Base-by-base conservation (phyloP, 352 stramenopile species). In the Peronosclerospora sorghi region DNA sequence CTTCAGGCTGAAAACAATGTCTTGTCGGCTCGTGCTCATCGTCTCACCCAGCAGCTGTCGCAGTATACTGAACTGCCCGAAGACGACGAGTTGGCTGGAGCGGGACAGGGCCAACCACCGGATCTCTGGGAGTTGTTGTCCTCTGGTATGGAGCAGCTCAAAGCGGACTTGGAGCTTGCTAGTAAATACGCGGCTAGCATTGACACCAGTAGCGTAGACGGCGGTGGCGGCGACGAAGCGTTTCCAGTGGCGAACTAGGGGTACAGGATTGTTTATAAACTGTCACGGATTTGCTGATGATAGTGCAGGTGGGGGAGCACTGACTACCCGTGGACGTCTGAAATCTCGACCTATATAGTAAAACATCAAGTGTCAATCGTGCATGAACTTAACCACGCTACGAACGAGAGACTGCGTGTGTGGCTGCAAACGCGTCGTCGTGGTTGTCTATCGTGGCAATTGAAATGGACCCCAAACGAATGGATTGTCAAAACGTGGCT, bases 141-240 rank as follows among this genome's bases (percentile, higher is more conserved):
- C 12, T 85, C 70, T 0, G 80, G 80, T n/a, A 90, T 93, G 80
- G 80, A 93, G 52, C 80, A 93, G 60, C 66, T 93, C 9, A 90
- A 93, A 62, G 75, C 77, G 15, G 80, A 93, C 38, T 37, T 93
- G 38, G 77, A 93, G 55, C 62, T 93, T 36, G 77, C 80, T 6
- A 89, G 77, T 62, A 90, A 89, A 57, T 88, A 89, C 46, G 77
- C 77, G 6, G 73, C 73, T 17, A 92, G 78, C 53, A 87, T 92
- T 44, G 79, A 92, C 35, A 48, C 57, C 19, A 61, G 62, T 45
- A 66, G 59, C 45, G 58, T 62, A 27, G 57, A 72, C 32, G 62
- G 61, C 28, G 54, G 58, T 20, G 49, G 51, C 28, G 73, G 73
- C 9, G 73, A 88, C 17, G 67, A 85, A 44, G 56, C 67, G 13